These are phyloP conservation scores for Margaritispora aquatica DNA, from an alignment of 495 filamentous ascomycete genomes.

Conservation along the genomic window DNA sequence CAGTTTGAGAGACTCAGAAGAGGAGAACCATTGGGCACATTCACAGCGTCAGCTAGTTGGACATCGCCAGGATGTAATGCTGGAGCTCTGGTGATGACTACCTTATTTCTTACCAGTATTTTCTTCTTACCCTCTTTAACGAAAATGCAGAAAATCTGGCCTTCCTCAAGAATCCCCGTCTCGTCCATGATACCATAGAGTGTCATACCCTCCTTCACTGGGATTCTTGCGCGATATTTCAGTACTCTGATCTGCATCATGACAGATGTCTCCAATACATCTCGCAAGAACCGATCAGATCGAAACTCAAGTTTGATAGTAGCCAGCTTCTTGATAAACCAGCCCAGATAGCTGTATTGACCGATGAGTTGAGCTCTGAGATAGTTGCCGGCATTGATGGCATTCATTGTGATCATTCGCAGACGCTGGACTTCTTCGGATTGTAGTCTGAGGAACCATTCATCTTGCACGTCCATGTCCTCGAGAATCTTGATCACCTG, in stretches of 20 bases:
- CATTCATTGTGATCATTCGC: conserved; percentile 43
- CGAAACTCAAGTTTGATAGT: conserved; percentile 51
- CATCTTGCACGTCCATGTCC: conserved; percentile 48
- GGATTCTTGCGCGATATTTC: conserved; percentile 70
- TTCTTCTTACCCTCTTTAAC: conserved; percentile 29
- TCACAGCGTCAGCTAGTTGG: conserved; percentile 49
- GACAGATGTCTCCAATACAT: conserved; percentile 56
- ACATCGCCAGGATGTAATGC: conserved; percentile 76
- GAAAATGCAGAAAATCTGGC: conserved; percentile 46
- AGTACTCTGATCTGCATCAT: conserved; percentile 59
- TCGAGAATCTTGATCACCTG: conserved; percentile 79
- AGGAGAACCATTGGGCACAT: conserved; percentile 49
- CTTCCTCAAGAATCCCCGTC: conserved; percentile 57
- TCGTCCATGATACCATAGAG: conserved; percentile 81
- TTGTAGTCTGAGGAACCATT: conserved; percentile 57
- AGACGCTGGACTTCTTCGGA: conserved; percentile 47
- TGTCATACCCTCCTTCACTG: conserved; percentile 41
- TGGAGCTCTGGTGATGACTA: conserved; percentile 65
- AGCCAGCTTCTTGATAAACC: conserved; percentile 50
- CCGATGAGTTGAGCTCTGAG: conserved; percentile 49
- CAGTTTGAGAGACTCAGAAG: conserved; percentile 57
- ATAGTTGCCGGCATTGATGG: conserved; percentile 54
- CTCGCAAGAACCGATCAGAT: conserved; percentile 58
- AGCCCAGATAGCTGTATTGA: conserved; percentile 45
- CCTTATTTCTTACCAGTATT: conserved; percentile 17